phyloP scores from a whole-genome alignment of 176 grass and related monocot species.

The Hordeum marinum region DNA sequence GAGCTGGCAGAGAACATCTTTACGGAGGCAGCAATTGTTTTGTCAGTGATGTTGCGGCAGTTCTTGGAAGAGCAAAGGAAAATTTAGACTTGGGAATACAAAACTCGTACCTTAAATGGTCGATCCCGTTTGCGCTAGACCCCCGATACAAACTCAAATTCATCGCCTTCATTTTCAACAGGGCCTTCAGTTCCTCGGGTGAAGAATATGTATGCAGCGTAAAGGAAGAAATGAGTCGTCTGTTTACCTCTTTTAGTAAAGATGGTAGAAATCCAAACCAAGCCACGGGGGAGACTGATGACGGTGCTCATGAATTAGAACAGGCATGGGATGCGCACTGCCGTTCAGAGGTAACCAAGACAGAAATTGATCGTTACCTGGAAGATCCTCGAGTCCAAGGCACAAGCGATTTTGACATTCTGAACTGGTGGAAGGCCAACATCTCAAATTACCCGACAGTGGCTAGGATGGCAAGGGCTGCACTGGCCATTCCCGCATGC shows the following conservation, averaged over 20 bases:
- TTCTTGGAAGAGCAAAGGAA: background rate
- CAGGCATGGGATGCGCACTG: background rate
- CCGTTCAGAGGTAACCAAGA: background rate
- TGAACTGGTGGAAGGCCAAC: slow-evolving; percentile 1
- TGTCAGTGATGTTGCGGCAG: background rate
- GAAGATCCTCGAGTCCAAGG: background rate
- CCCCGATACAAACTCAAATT: background rate
- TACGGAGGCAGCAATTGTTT: too few relatives aligned
- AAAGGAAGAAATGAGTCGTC: background rate
- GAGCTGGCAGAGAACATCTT: too few relatives aligned
- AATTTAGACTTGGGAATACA: background rate
- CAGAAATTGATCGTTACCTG: background rate
- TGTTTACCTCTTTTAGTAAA: background rate
- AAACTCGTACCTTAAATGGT: background rate
- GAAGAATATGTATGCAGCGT: background rate
- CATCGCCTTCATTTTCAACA: background rate
- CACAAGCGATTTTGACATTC: background rate
- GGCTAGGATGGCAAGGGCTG: background rate
- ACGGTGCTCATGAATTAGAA: background rate
- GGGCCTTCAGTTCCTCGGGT: background rate
- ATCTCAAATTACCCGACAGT: background rate
- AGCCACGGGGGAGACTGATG: background rate
- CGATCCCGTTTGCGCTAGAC: background rate
- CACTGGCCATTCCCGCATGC: background rate
- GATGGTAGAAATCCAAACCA: background rate